Evolutionary conservation across 2,329 filamentous ascomycete species (phyloP).

Genomic region (Neofusicoccum kwambonambiense): DNA sequence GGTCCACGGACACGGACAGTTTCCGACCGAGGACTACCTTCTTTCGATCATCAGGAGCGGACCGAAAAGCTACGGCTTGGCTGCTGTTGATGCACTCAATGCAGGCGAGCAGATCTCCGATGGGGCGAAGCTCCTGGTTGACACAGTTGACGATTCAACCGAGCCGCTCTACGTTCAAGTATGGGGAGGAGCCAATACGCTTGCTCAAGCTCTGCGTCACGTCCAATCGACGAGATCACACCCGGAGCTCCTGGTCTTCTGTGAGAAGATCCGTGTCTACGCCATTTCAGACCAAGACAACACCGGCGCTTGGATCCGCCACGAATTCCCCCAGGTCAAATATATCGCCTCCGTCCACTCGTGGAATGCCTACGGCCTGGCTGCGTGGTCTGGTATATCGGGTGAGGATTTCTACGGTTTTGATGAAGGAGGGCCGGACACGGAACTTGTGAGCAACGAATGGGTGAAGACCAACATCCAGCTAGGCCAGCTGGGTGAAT

Average conservation of each 20-base stretch:
- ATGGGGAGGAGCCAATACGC: slow-evolving; percentile 56
- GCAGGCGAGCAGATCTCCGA: slow-evolving; percentile 37
- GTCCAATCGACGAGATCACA: slow-evolving; percentile 33
- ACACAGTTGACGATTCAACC: slow-evolving; percentile 38
- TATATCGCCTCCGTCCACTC: slow-evolving; percentile 58
- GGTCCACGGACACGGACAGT: slow-evolving; percentile 44
- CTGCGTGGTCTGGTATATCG: slow-evolving; percentile 58
- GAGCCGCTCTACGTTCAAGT: slow-evolving; percentile 53
- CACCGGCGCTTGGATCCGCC: slow-evolving; percentile 56
- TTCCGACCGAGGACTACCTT: slow-evolving; percentile 41
- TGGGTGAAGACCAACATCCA: slow-evolving; percentile 58
- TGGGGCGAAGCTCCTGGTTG: slow-evolving; percentile 47
- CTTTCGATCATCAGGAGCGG: slow-evolving; percentile 40
- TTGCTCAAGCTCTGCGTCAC: slow-evolving; percentile 50
- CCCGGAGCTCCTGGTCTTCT: slow-evolving; percentile 33
- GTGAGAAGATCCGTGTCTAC: slow-evolving; percentile 38
- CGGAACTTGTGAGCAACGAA: slow-evolving; percentile 46
- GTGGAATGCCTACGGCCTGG: slow-evolving; percentile 55
- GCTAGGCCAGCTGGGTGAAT: slow-evolving; percentile 46
- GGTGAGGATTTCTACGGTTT: slow-evolving; percentile 50
- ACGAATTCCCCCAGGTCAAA: slow-evolving; percentile 54
- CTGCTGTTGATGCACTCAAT: slow-evolving; percentile 31
- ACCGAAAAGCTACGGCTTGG: slow-evolving; percentile 41
- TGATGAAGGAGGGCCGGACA: slow-evolving; percentile 51
- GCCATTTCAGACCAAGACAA: slow-evolving; percentile 62